Percentiles rank a stretch among this genome's conserved stretches.
Conservation (phyloP, 805 yeast species). For the Saccharomycopsis fibuligera region DNA sequence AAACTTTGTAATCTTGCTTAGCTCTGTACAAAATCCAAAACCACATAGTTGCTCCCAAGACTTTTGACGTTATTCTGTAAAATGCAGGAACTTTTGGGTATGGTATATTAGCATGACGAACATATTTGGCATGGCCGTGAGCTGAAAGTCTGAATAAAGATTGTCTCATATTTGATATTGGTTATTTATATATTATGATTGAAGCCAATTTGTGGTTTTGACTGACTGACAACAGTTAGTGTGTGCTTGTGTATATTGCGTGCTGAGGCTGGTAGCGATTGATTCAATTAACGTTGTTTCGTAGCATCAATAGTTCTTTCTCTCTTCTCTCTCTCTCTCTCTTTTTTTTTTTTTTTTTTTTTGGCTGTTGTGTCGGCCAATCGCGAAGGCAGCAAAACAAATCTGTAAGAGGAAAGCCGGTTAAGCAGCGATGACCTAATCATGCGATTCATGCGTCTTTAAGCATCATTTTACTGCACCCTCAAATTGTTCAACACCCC, state of each 20-base stretch:
- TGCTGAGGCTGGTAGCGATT: not conserved
- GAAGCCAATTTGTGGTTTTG: too few species aligned
- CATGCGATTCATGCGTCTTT: too few species aligned
- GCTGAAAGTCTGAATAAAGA: slow-evolving; percentile 20
- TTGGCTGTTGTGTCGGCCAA: not conserved
- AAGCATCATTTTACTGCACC: too few species aligned
- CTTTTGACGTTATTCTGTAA: slow-evolving; percentile 54
- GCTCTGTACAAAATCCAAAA: slow-evolving; percentile 81
- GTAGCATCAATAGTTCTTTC: not conserved
- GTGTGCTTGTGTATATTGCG: not conserved
- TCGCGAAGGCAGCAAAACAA: not conserved
- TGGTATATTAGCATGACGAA: slow-evolving; percentile 54
- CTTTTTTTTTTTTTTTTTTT: too few species aligned
- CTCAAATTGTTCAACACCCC: too few species aligned
- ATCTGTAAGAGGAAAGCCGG: too few species aligned
- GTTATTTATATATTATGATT: not conserved
- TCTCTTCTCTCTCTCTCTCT: not conserved
- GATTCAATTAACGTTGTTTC: not conserved
- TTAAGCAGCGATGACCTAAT: too few species aligned
- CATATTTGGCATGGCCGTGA: slow-evolving; percentile 26
- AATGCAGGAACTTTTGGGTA: slow-evolving; percentile 58
- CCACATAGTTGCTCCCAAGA: slow-evolving; percentile 83
- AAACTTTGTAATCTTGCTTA: slow-evolving; percentile 62
- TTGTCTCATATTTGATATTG: slow-evolving; percentile 15
- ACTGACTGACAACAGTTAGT: too few species aligned